phyloP scores from a whole-genome alignment of 805 yeast species.

The Pichia insulana region DNA sequence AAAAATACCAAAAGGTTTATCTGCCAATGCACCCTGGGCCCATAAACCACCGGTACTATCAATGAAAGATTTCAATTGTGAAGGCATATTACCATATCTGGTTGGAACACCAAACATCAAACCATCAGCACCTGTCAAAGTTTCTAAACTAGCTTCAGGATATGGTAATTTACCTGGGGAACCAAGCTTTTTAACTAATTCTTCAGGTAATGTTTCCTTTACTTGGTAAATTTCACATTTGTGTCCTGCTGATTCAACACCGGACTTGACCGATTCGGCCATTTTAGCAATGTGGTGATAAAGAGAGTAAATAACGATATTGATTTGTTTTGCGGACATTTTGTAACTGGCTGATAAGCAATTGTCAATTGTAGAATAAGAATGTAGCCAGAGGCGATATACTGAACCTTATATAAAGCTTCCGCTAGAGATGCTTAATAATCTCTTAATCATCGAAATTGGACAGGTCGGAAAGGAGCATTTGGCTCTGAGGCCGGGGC shows the following conservation, averaged over 20 bases:
- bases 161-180: constrained; percentile 54
- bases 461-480: no score
- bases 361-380: no score
- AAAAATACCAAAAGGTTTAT: constrained; percentile 69
- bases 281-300: constrained; percentile 69
- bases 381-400: no score
- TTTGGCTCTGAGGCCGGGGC: no score
- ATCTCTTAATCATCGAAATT: no score
- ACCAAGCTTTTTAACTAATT: constrained; percentile 50
- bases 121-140: constrained; percentile 55
- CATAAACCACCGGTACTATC: constrained; percentile 74
- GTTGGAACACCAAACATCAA: constrained; percentile 82
- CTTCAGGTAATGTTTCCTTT: constrained; percentile 65
- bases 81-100: constrained; percentile 74
- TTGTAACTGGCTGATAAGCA: background rate
- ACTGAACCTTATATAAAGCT: no score
- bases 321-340: constrained; percentile 4
- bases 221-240: constrained; percentile 67
- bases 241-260: constrained; percentile 64
- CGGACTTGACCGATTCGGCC: constrained; percentile 62
- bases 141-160: constrained; percentile 52
- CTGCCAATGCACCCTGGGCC: constrained; percentile 64
- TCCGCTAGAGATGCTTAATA: no score
- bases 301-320: constrained; percentile 66
- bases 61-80: constrained; percentile 70